Evolutionary conservation across 257 asterid species (phyloP).

Genomic region (Fraxinus americana): DNA sequence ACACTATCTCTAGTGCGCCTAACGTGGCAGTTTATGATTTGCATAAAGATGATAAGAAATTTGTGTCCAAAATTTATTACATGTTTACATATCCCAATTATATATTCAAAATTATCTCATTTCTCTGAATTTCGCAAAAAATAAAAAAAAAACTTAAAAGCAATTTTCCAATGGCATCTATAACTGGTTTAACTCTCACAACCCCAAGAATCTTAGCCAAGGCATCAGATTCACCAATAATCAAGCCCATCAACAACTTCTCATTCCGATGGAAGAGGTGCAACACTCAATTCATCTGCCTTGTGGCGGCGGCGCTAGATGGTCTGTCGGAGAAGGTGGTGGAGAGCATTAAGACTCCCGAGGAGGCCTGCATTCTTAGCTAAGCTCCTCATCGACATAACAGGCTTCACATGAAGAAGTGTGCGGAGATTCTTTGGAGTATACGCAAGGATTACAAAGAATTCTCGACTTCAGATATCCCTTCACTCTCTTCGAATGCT

Average conservation of each 20-base stretch:
- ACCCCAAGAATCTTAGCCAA: conserved; percentile 26
- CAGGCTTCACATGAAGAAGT: conserved; percentile 85
- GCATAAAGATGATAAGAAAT: conserved; percentile 4
- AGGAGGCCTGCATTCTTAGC: neutral
- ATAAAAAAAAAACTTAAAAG: neutral
- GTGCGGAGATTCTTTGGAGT: conserved; percentile 86
- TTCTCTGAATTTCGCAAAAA: neutral
- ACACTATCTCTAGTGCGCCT: neutral
- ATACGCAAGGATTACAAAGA: conserved; percentile 78
- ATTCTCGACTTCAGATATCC: conserved; percentile 32
- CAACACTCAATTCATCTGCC: conserved; percentile 2
- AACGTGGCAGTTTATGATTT: conserved; percentile 3
- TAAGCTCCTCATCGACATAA: conserved; percentile 55
- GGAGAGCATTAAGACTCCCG: neutral
- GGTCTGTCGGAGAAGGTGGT: neutral
- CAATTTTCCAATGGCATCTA: conserved; percentile 14
- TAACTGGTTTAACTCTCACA: conserved; percentile 5
- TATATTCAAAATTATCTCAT: neutral
- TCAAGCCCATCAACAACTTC: conserved; percentile 16
- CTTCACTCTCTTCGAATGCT: conserved; percentile 16
- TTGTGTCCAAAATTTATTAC: neutral
- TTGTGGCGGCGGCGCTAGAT: neutral
- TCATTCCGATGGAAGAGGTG: conserved; percentile 16
- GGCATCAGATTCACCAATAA: conserved; percentile 1
- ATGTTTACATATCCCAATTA: neutral